A percentile compares a stretch with the other conserved stretches of the same genome.
phyloP scores from a whole-genome alignment of 2,329 filamentous ascomycete genomes.

The Epicoccum nigrum region DNA sequence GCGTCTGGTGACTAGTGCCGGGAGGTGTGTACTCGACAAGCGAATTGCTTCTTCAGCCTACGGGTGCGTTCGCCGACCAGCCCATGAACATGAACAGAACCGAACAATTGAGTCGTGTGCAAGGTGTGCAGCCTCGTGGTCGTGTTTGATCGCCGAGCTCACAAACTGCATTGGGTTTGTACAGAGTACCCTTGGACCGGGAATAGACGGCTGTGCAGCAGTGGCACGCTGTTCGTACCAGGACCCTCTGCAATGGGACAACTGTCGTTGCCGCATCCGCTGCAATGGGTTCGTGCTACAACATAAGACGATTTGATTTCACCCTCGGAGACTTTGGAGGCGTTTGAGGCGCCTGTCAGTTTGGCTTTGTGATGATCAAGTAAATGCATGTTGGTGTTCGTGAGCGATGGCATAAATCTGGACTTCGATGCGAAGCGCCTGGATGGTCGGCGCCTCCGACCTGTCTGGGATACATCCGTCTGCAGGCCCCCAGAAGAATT shows the following conservation, averaged over 20 bases:
- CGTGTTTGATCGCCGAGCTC: constrained; percentile 32
- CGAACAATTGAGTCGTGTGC: constrained; percentile 12
- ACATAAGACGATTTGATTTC: constrained; percentile 17
- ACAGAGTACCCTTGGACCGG: constrained; percentile 17
- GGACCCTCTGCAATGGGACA: constrained; percentile 17
- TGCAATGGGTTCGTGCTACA: constrained; percentile 21
- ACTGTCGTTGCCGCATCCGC: constrained; percentile 21
- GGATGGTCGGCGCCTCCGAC: constrained; percentile 23
- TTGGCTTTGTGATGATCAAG: constrained; percentile 19
- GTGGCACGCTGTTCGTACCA: constrained; percentile 15
- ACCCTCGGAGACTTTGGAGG: constrained; percentile 13
- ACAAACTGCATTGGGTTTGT: constrained; percentile 20
- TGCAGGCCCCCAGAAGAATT: constrained; percentile 2
- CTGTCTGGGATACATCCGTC: constrained; percentile 20
- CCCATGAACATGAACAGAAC: not conserved
- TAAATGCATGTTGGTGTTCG: constrained; percentile 5
- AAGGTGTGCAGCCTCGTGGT: constrained; percentile 24
- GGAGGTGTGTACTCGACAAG: constrained; percentile 10
- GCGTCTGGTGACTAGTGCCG: constrained; percentile 11
- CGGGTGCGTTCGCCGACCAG: constrained; percentile 11
- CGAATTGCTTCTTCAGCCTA: constrained; percentile 17
- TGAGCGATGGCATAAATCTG: constrained; percentile 2
- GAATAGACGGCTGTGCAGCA: constrained; percentile 21
- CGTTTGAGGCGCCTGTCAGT: constrained; percentile 30
- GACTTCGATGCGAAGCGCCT: constrained; percentile 18